Base-by-base conservation (phyloP, 805 yeast species). In the Schizosaccharomyces pombe region DNA sequence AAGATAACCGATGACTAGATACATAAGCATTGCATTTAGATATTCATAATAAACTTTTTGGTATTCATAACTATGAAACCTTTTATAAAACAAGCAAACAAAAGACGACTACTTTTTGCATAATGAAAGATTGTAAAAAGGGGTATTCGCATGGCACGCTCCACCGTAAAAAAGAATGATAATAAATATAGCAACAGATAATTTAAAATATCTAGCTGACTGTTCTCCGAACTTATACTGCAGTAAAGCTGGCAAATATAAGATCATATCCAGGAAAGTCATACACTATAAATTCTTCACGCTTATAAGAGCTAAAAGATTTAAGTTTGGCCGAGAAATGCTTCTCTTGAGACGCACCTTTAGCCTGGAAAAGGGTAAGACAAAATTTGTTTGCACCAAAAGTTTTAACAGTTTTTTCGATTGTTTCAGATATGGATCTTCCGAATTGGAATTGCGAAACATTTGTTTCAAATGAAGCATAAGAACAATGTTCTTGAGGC, bases 391-490 rank as follows among this genome's bases (percentile, higher is more conserved):
- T 77, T 2, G 97, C 97, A 55, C 72, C 71, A 65, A 89, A 80
- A 30, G 82, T 73, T 3, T 67, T 62, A 59, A 86, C 70, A 1
- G 86, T 80, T 40, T 74, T 75, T 47, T 67, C 59, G 57, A 84
- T 65, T 6, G 49, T 43, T 22, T 43, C 5, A 5, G 14, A 4
- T 8, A 85, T 78, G 51, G 52, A 53, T 31, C 55, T 56, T 9
- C 58, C 55, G 29, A 58, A 54, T 6, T 57, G 40, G 11, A 26
- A 19, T 32, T 57, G 43, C 5, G 82, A 80, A 43, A 79, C 84
- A 65, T 85, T 89, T 22, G 95, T 79, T 65, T 91, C 97, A 66
- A 91, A 91, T 8, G 94, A 83, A 3, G 97, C 97, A 67, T 89
- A 89, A 4, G 95, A 85, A 85, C 93, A 89, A 37, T 89, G 94